Conservation (phyloP, 129 eudicot genomes). For the Arctium minus region DNA sequence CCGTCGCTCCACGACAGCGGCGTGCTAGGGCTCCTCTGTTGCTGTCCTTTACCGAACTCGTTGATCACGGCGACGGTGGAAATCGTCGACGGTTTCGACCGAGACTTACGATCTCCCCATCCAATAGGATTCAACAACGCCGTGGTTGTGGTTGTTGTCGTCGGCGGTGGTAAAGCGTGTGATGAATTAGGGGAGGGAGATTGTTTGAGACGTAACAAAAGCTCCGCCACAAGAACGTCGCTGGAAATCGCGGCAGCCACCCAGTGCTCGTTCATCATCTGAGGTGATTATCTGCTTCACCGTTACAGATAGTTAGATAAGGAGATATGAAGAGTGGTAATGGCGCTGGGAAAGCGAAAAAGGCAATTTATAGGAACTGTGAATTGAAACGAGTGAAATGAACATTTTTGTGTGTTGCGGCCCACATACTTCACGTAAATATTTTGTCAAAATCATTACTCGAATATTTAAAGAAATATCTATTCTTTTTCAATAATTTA, state of each 20-base stretch:
- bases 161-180: neutral
- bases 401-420: conserved; percentile 17
- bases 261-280: conserved; percentile 44
- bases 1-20: conserved; percentile 47
- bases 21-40: conserved; percentile 47
- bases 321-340: neutral
- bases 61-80: conserved; percentile 5
- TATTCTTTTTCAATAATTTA: neutral
- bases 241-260: conserved; percentile 29
- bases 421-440: neutral
- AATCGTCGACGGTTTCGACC: conserved; percentile 38
- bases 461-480: neutral
- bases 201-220: conserved; percentile 39
- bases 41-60: conserved; percentile 11
- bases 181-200: conserved; percentile 3
- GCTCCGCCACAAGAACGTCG: conserved; percentile 44
- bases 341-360: conserved; percentile 13
- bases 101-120: conserved; percentile 57
- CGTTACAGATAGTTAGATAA: neutral
- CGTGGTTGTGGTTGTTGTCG: neutral
- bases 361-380: conserved; percentile 8
- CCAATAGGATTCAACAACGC: neutral
- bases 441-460: conserved; percentile 1
- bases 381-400: conserved; percentile 13
- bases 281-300: neutral